Conservation (phyloP, 1,139 yeast genomes). For the Blastobotrys buckinghamii region DNA sequence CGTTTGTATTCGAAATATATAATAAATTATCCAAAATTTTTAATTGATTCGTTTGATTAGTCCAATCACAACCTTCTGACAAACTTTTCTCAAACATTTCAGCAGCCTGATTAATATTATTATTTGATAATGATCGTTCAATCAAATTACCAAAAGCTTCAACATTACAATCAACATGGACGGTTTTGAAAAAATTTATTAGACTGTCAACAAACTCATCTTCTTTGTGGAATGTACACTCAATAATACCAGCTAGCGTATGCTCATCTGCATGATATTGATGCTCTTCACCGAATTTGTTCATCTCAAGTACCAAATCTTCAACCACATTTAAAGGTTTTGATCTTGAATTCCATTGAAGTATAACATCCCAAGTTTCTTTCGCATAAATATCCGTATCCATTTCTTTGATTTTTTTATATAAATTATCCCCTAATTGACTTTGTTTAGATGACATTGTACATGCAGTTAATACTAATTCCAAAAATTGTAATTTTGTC, state of each 20-base stretch:
- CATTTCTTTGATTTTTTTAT: constrained; percentile 14
- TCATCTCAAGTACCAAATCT: constrained; percentile 18
- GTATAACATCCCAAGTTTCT: constrained; percentile 34
- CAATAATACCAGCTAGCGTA: constrained; percentile 26
- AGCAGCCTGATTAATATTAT: constrained; percentile 30
- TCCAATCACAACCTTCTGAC: constrained; percentile 42
- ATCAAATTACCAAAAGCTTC: constrained; percentile 26
- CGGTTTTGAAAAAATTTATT: constrained; percentile 21
- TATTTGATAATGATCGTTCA: constrained; percentile 21
- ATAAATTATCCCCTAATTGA: constrained; percentile 19
- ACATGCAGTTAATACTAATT: constrained; percentile 26
- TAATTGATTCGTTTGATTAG: constrained; percentile 27
- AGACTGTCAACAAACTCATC: constrained; percentile 19
- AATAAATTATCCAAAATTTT: constrained; percentile 33
- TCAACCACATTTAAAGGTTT: constrained; percentile 15
- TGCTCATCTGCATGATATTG: constrained; percentile 23
- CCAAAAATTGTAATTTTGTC: constrained; percentile 21
- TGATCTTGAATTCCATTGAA: constrained; percentile 30
- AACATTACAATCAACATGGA: constrained; percentile 26
- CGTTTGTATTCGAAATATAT: constrained; percentile 24
- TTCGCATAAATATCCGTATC: constrained; percentile 20
- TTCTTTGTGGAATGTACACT: constrained; percentile 20
- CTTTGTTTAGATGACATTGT: constrained; percentile 21
- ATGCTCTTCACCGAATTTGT: constrained; percentile 13
- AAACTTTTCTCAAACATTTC: constrained; percentile 36